A percentile compares a stretch with the other conserved stretches of the same genome.
Evolutionary conservation across 768 basidiomycete species (phyloP).

Genomic region (Suillus bovinus): DNA sequence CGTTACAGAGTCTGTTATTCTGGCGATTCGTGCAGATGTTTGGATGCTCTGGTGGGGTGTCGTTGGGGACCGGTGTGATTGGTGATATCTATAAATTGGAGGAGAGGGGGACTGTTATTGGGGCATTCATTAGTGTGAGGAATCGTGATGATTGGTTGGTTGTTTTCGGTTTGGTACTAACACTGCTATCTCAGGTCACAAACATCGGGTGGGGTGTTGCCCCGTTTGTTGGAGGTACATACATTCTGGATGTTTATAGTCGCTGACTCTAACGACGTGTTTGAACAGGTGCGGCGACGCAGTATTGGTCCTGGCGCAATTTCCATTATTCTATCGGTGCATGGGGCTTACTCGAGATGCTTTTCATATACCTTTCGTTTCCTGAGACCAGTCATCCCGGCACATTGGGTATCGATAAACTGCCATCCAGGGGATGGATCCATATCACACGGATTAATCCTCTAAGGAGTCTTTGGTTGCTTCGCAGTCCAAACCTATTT

Average conservation of each 20-base stretch:
- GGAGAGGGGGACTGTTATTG: slow-evolving; percentile 59
- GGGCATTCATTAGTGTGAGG: slow-evolving; percentile 53
- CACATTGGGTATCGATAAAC: slow-evolving; percentile 52
- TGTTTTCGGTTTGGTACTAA: background rate
- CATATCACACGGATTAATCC: slow-evolving; percentile 52
- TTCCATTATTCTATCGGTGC: slow-evolving; percentile 52
- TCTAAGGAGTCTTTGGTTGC: slow-evolving; percentile 46
- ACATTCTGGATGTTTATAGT: background rate
- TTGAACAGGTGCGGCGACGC: slow-evolving; percentile 44
- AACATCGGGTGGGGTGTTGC: slow-evolving; percentile 63
- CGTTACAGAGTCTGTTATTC: slow-evolving; percentile 50
- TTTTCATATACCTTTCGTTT: slow-evolving; percentile 45
- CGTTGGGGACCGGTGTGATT: slow-evolving; percentile 58
- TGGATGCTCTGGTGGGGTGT: slow-evolving; percentile 58
- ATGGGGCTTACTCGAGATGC: slow-evolving; percentile 39
- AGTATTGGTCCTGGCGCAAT: slow-evolving; percentile 67
- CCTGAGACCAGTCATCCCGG: slow-evolving; percentile 72
- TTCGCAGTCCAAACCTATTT: slow-evolving; percentile 61
- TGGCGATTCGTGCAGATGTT: slow-evolving; percentile 68
- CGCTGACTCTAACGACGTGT: background rate
- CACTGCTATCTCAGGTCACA: slow-evolving; percentile 34
- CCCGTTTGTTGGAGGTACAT: slow-evolving; percentile 54
- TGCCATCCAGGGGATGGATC: slow-evolving; percentile 32
- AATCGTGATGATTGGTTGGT: slow-evolving; percentile 13
- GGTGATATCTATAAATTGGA: slow-evolving; percentile 68